These are phyloP conservation scores for Venturia aucupariae DNA, from an alignment of 2,329 filamentous ascomycete genomes.

Conservation along the genomic window DNA sequence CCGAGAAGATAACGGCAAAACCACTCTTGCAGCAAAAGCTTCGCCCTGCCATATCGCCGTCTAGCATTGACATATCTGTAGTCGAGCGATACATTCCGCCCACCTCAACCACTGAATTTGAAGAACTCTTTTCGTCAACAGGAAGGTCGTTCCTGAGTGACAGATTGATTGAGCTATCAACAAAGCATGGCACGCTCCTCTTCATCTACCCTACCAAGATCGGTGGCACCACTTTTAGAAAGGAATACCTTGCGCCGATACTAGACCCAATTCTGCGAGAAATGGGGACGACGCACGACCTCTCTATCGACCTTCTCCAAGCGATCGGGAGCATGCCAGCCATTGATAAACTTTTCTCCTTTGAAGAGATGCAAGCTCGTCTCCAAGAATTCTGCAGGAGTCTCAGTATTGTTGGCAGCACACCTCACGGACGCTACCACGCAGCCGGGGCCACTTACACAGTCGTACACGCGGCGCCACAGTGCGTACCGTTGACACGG, in stretches of 20 bases:
- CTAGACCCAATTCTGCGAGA: constrained; percentile 52
- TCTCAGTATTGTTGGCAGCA: constrained; percentile 27
- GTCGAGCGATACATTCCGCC: constrained; percentile 59
- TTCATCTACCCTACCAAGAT: constrained; percentile 54
- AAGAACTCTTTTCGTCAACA: constrained; percentile 47
- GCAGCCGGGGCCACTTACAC: constrained; percentile 30
- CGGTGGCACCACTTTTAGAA: constrained; percentile 50
- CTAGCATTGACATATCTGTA: constrained; percentile 50
- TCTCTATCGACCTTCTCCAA: constrained; percentile 48
- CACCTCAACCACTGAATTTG: constrained; percentile 48
- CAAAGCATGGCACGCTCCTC: constrained; percentile 46
- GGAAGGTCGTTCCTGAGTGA: constrained; percentile 50
- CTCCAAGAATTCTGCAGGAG: constrained; percentile 24
- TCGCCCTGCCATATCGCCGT: constrained; percentile 49
- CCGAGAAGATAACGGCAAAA: constrained; percentile 36
- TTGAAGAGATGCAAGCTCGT: constrained; percentile 37
- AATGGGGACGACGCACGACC: constrained; percentile 48
- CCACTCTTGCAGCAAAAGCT: constrained; percentile 24
- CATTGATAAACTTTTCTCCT: constrained; percentile 45
- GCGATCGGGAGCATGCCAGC: constrained; percentile 46
- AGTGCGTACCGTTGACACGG: constrained; percentile 42
- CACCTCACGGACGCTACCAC: constrained; percentile 31
- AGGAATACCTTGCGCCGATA: constrained; percentile 50
- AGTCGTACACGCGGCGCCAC: constrained; percentile 42
- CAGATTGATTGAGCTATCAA: constrained; percentile 50